Base-by-base conservation (phyloP, 2,329 filamentous ascomycete species). In the Pseudocercospora macadamiae region DNA sequence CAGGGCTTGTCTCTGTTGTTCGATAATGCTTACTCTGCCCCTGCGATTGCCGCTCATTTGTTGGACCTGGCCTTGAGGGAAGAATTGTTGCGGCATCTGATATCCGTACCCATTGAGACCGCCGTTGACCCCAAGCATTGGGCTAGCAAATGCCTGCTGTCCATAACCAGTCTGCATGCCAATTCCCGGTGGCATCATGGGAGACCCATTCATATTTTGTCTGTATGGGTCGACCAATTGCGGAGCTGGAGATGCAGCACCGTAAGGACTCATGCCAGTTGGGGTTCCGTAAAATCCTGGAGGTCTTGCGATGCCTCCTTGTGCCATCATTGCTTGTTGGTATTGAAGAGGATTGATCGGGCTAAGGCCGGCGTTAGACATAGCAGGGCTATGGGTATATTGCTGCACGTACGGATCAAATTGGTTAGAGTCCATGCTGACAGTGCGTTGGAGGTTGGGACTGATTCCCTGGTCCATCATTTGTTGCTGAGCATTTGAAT, bases 291-390 rank as follows among this genome's bases (percentile, higher is more conserved):
- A 74, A 60, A 68, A 72, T 8, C 68, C 70, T 28, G 70, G 68
- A 30, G 69, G 68, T 52, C 67, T 64, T 25, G 49, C 61, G 48
- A 65, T 61, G 75, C 58, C 80, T 68, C 44, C 63, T 57, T 70
- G 68, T 30, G 81, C 79, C 21, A 84, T 72, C 66, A 83, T 79
- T 30, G 77, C 76, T 68, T 81, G 79, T 65, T 86, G 84, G 65
- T 86, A 86, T 66, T 86, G 84, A 26, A 83, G 69, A 23, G 82
- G 80, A 48, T 65, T 69, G 51, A 71, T 69, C 5, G 69, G 71
- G 51, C 66, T 68, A 47, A 71, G 62, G 36, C 69, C 70, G n/a
- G 68, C 76, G 39, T 61, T 68, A 4, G 71, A 72, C 63, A 75
- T 68, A 9, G 71, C 68, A 3, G 73, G 72, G 49, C 68, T 72